Percentiles rank a stretch among this genome's conserved stretches.
phyloP scores from a whole-genome alignment of 768 basidiomycete species.

The Lentinula raphanica region DNA sequence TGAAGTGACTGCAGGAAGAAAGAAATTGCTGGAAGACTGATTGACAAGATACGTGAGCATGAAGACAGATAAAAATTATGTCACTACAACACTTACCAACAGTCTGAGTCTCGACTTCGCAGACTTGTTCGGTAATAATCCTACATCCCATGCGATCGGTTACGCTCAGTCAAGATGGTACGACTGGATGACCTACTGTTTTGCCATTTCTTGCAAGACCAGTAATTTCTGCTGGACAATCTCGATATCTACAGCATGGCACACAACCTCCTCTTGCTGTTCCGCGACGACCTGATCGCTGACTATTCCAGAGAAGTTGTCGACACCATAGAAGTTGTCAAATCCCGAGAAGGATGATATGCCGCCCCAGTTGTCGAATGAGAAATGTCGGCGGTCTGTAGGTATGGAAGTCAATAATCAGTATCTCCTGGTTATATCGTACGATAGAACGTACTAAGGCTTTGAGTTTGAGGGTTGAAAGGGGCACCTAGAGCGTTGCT shows the following conservation, averaged over 20 bases:
- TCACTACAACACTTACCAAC: constrained; percentile 2
- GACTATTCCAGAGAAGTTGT: constrained; percentile 36
- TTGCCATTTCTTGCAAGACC: constrained; percentile 41
- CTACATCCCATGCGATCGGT: constrained; percentile 14
- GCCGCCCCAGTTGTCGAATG: constrained; percentile 33
- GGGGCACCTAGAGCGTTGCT: constrained; percentile 25
- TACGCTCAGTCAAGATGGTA: neutral
- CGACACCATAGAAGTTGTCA: constrained; percentile 41
- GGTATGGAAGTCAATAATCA: neutral
- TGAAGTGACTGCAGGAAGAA: constrained; percentile 7
- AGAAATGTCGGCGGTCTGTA: constrained; percentile 8
- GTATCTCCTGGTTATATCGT: neutral
- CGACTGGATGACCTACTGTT: constrained; percentile 25
- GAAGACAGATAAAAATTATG: neutral
- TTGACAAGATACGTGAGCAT: neutral
- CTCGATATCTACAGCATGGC: constrained; percentile 29
- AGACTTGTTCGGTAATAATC: constrained; percentile 41
- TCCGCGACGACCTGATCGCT: constrained; percentile 30
- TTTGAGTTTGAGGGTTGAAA: constrained; percentile 17
- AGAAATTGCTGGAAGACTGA: constrained; percentile 11
- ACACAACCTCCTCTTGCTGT: constrained; percentile 32
- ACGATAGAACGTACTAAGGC: constrained; percentile 18
- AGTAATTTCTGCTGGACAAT: constrained; percentile 43
- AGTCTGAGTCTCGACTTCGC: constrained; percentile 44
- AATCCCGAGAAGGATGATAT: constrained; percentile 31